Percentiles rank a stretch among this genome's conserved stretches.
Evolutionary conservation across 2,329 filamentous ascomycete species (phyloP).

Genomic region (Pyrenochaeta sp.): DNA sequence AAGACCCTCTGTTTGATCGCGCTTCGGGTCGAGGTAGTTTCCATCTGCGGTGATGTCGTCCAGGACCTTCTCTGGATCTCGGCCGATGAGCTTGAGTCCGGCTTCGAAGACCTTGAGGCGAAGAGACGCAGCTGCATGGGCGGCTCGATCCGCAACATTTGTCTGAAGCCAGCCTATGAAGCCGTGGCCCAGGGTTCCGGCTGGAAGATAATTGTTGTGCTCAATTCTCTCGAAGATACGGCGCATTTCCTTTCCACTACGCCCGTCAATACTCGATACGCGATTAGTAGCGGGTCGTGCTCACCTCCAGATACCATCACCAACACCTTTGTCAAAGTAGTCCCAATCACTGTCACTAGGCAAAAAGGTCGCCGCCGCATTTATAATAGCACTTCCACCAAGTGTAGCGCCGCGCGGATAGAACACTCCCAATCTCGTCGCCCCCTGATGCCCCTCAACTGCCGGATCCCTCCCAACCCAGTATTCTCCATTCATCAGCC

Average conservation of each 20-base stretch:
- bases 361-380: constrained; percentile 22
- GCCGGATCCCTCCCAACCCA: constrained; percentile 24
- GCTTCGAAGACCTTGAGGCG: constrained; percentile 18
- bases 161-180: constrained; percentile 28
- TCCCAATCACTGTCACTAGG: constrained; percentile 30
- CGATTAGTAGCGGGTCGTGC: background rate
- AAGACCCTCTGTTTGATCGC: constrained; percentile 40
- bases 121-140: constrained; percentile 7
- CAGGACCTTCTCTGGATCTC: constrained; percentile 18
- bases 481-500: constrained; percentile 19
- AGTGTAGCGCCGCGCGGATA: constrained; percentile 27
- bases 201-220: constrained; percentile 24
- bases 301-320: constrained; percentile 24
- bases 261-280: background rate
- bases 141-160: constrained; percentile 18
- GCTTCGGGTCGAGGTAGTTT: constrained; percentile 20
- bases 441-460: constrained; percentile 37
- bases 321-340: constrained; percentile 21
- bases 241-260: constrained; percentile 22
- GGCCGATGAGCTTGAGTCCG: constrained; percentile 20
- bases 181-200: constrained; percentile 24
- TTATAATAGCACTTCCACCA: constrained; percentile 24
- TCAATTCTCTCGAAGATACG: constrained; percentile 25
- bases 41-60: constrained; percentile 22
- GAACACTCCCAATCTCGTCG: constrained; percentile 37